A percentile compares a stretch with the other conserved stretches of the same genome.
Evolutionary conservation across 768 basidiomycete species (phyloP).

Genomic region (Lyophyllum atratum): DNA sequence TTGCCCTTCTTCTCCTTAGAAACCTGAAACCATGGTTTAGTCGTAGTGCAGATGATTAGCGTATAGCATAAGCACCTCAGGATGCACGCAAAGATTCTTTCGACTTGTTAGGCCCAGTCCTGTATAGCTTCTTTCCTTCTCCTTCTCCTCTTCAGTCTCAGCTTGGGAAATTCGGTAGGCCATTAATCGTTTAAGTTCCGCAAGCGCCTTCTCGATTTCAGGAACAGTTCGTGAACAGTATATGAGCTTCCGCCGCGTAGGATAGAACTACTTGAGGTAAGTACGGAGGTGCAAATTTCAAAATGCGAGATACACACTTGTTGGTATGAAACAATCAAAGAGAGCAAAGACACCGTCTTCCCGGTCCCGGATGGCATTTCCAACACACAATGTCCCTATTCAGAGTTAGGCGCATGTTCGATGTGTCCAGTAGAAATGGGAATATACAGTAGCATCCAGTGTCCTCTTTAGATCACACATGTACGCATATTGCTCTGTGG

Average conservation of each 20-base stretch:
- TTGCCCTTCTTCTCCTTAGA: conserved; percentile 98
- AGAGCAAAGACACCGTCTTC: conserved; percentile 95
- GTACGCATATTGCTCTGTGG: conserved; percentile 94
- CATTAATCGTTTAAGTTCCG: conserved; percentile 93
- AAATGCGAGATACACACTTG: conserved; percentile 54
- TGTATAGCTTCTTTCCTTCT: conserved; percentile 80
- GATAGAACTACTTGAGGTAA: conserved; percentile 68
- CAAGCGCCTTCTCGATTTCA: conserved; percentile 97
- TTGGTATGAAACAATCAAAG: conserved; percentile 96
- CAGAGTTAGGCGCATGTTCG: neutral
- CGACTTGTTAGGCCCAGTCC: conserved; percentile 94
- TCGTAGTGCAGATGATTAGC: neutral
- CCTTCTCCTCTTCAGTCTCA: conserved; percentile 71
- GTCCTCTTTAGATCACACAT: conserved; percentile 99
- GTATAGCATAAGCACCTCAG: conserved; percentile 61
- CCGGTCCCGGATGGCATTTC: conserved; percentile 99
- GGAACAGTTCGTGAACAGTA: conserved; percentile 99
- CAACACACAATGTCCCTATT: conserved; percentile 95
- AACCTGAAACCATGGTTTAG: conserved; percentile 53
- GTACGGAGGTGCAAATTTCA: neutral
- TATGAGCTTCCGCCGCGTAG: conserved; percentile 89
- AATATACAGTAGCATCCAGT: conserved; percentile 83
- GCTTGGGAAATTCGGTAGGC: conserved; percentile 77
- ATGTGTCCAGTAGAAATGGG: neutral
- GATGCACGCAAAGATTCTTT: conserved; percentile 95